These are phyloP conservation scores for Climacium dendroides DNA, from an alignment of 225 moss, liverwort and hornwort species.

Conservation along the genomic window DNA sequence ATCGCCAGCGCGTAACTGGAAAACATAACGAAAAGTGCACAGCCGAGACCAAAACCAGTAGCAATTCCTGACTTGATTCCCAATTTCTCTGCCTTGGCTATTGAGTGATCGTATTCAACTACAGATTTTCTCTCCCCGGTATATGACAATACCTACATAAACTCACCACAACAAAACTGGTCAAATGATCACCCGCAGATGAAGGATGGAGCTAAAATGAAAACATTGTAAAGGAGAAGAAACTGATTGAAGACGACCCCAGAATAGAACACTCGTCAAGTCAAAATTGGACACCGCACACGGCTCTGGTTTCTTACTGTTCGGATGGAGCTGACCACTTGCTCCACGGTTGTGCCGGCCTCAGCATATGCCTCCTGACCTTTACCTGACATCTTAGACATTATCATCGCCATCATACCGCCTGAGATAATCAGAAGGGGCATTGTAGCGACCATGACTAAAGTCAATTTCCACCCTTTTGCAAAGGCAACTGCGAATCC, in stretches of 20 bases:
- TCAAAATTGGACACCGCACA: neutral
- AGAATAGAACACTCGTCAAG: neutral
- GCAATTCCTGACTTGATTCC: constrained; percentile 43
- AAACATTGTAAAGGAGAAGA: neutral
- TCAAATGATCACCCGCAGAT: neutral
- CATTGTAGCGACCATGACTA: constrained; percentile 57
- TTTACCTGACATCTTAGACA: constrained; percentile 19
- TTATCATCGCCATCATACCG: constrained; percentile 24
- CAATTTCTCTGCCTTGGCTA: constrained; percentile 51
- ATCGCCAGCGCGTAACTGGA: constrained; percentile 50
- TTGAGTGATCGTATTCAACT: constrained; percentile 49
- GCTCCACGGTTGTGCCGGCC: constrained; percentile 76
- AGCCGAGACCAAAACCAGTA: constrained; percentile 48
- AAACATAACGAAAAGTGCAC: constrained; percentile 45
- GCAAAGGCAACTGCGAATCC: constrained; percentile 67
- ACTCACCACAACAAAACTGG: neutral
- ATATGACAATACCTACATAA: constrained; percentile 60
- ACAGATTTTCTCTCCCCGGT: constrained; percentile 77
- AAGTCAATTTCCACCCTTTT: constrained; percentile 70
- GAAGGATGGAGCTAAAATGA: neutral
- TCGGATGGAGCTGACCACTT: constrained; percentile 76
- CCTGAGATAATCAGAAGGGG: constrained; percentile 49
- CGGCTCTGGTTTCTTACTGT: constrained; percentile 37
- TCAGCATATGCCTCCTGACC: constrained; percentile 69
- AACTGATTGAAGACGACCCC: neutral